Evolutionary conservation across 176 grass and related monocot species (phyloP).

Genomic region (Poa pratensis): DNA sequence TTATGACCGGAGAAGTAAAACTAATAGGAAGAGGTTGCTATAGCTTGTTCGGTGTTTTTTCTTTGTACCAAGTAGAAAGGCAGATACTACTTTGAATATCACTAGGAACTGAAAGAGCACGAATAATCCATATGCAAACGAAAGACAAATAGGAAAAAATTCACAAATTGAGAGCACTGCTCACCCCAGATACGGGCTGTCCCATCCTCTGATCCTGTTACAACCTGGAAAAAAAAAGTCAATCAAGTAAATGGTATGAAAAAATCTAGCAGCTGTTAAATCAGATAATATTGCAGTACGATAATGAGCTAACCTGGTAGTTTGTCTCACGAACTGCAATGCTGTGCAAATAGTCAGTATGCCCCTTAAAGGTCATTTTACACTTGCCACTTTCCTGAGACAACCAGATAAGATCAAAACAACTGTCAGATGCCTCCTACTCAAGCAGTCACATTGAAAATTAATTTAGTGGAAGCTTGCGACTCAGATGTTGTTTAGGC

Average conservation of each 20-base stretch:
- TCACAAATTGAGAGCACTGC: constrained; percentile 32
- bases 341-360: constrained; percentile 85
- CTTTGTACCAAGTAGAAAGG: background rate
- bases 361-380: constrained; percentile 86
- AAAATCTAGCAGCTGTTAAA: constrained; percentile 1
- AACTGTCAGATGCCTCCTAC: constrained; percentile 23
- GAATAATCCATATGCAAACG: constrained; percentile 12
- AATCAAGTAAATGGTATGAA: background rate
- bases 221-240: constrained; percentile 62
- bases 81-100: background rate
- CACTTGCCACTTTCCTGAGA: constrained; percentile 81
- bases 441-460: constrained; percentile 22
- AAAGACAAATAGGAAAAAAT: background rate
- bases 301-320: constrained; percentile 69
- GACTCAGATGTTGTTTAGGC: constrained; percentile 22
- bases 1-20: background rate
- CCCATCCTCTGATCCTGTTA: constrained; percentile 97
- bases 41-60: constrained; percentile 4
- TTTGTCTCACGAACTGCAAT: constrained; percentile 65
- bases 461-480: constrained; percentile 10
- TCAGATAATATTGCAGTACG: background rate
- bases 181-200: constrained; percentile 94
- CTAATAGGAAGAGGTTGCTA: constrained; percentile 13
- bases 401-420: constrained; percentile 4
- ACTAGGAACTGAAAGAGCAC: constrained; percentile 16